phyloP scores from a whole-genome alignment of 495 filamentous ascomycete species.

The Lasiosphaeris hirsuta region DNA sequence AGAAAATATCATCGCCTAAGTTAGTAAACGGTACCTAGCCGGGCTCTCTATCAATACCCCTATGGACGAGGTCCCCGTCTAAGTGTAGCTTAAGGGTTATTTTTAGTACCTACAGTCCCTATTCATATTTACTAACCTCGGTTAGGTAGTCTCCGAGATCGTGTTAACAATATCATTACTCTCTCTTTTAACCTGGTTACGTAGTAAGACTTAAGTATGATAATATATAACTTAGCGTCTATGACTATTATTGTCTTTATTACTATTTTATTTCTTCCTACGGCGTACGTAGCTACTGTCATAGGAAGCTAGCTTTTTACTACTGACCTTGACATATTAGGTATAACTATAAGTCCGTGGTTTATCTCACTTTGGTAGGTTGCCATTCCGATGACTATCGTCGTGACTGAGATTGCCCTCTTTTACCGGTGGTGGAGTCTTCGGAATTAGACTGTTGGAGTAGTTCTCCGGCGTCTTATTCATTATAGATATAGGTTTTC shows the following conservation, averaged over 20 bases:
- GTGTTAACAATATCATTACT: constrained; percentile 15
- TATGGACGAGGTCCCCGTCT: not conserved
- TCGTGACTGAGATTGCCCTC: not conserved
- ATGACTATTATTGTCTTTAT: constrained; percentile 21
- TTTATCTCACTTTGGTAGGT: constrained; percentile 2
- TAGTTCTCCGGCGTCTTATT: too few relatives aligned
- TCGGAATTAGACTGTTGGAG: too few relatives aligned
- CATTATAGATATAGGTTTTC: too few relatives aligned
- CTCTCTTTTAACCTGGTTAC: constrained; percentile 23
- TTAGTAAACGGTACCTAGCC: not conserved
- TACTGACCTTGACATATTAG: not conserved
- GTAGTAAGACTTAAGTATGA: constrained; percentile 15
- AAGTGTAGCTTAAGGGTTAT: not conserved
- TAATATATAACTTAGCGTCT: constrained; percentile 12
- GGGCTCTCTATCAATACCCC: not conserved
- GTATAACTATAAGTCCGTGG: not conserved
- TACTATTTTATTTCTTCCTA: constrained; percentile 21
- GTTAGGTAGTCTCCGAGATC: constrained; percentile 14
- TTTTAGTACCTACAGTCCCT: constrained; percentile 9
- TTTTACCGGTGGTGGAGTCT: too few relatives aligned
- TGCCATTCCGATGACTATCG: not conserved
- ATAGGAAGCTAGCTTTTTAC: constrained; percentile 15
- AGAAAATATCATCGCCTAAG: too few relatives aligned
- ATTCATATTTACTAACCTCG: constrained; percentile 16
- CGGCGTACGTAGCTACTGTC: constrained; percentile 14